phyloP scores from a whole-genome alignment of 2,329 filamentous ascomycete species.

The Xylariaceae sp. region DNA sequence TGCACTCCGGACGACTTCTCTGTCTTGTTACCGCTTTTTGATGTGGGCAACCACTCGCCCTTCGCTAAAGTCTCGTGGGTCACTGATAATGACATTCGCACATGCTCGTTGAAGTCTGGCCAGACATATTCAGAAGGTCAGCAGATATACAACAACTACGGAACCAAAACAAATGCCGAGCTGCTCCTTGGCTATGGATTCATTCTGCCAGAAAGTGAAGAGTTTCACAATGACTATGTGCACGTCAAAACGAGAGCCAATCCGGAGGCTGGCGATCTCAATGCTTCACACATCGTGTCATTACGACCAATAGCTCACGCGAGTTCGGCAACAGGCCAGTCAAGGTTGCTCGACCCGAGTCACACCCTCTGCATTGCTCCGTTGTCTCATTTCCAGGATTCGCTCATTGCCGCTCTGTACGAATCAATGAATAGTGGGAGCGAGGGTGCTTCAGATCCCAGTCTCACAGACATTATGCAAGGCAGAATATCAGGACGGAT shows the following conservation, averaged over 20 bases:
- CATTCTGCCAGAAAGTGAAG: slow-evolving; percentile 44
- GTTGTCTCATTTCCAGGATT: slow-evolving; percentile 50
- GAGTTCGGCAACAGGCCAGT: slow-evolving; percentile 45
- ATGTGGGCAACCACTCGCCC: slow-evolving; percentile 68
- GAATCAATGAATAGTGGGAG: slow-evolving; percentile 26
- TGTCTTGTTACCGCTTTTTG: slow-evolving; percentile 65
- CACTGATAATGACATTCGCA: slow-evolving; percentile 35
- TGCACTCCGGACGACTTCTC: slow-evolving; percentile 58
- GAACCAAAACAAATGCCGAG: slow-evolving; percentile 69
- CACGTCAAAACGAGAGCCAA: slow-evolving; percentile 48
- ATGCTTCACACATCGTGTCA: slow-evolving; percentile 43
- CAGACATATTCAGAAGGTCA: slow-evolving; percentile 46
- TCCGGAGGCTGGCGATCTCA: slow-evolving; percentile 24
- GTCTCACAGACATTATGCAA: slow-evolving; percentile 39
- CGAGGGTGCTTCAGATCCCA: slow-evolving; percentile 19
- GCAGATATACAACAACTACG: slow-evolving; percentile 61
- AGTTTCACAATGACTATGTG: slow-evolving; percentile 57
- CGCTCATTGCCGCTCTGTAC: slow-evolving; percentile 49
- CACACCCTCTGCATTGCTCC: slow-evolving; percentile 33
- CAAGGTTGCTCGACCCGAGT: slow-evolving; percentile 34
- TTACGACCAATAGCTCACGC: slow-evolving; percentile 44
- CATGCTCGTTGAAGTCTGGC: slow-evolving; percentile 42
- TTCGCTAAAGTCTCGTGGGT: slow-evolving; percentile 54
- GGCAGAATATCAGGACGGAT: slow-evolving; percentile 42
- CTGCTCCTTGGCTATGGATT: slow-evolving; percentile 63